Base-by-base conservation (phyloP, 1,139 yeast genomes). In the Kurtzmaniella quercitrusa region DNA sequence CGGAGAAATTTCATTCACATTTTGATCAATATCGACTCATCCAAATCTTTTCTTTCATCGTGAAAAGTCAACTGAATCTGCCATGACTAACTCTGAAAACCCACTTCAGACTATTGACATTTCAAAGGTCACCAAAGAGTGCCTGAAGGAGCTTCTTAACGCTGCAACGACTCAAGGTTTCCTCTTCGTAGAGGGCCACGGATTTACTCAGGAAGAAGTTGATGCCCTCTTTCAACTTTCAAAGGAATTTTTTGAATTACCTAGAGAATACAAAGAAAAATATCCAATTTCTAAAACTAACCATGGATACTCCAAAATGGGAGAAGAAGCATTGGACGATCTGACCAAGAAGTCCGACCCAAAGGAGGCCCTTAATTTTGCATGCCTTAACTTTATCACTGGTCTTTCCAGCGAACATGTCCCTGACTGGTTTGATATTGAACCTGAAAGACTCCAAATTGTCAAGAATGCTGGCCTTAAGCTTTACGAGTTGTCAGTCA, bases 81-180 rank as follows among this genome's bases (percentile, higher is more conserved):
- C 30, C 30, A 40, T 38, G 42, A 18, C 45, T n/a, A 33, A 23
- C 8, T 6, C 40, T 12, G 44, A 42, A 35, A 70, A 69, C 41
- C 80, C 82, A 2, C 58, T 78, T 20, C 66, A 76, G 45, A 63
- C 77, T 2, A 74, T 85, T 15, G 88, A 85, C 52, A 71, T 85
- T 11, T 65, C 82, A n/a, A 50, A 54, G 5, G 54, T 73, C 34
- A 65, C 73, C 45, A 55, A 57, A 14, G 45, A 51, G 11, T 74
- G 84, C 1, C 84, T 81, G 0, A 68, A 66, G 6, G 65, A 71
- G 41, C 68, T 86, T 15, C 68, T 83, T 9, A 65, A 76, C 3
- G 93, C 93, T 1, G 88, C 88, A 6, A 67, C 78, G 14, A 63
- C 78, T 0, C 84, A 83, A 48, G 94, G 95, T 0, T 85, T 86